Evolutionary conservation across 441 rosid genomes (phyloP), one percentile per base, ranked within the genome.

Genomic region (Raphanus hybrid): DNA sequence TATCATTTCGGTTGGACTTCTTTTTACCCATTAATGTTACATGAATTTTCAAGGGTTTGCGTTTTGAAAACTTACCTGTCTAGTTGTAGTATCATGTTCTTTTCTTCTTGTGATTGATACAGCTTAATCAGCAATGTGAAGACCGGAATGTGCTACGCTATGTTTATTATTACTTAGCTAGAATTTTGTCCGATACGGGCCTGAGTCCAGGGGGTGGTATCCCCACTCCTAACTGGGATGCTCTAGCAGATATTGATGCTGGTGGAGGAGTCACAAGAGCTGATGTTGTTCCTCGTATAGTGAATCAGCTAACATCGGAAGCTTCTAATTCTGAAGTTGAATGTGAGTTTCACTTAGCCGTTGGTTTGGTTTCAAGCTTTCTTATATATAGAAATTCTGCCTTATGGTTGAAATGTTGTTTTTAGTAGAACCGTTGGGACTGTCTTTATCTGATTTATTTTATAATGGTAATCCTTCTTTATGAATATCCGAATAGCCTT

Each of bases 181-280:
- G 99, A 82, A 96, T 94, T 78, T 84, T 96, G 79, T 87, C 99
- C 1, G 99, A 94, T 73, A 86, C 90, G 69, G 98, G 99, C 72
- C 80, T 90, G 80, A 94, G 87, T 86, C 87, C 97, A 35, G 99
- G 98, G 66, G 99, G 99, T 80, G 99, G 99, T 70, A 94, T 96
- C 60, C 99, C 99, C 41, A 96, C 99, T 69, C 99, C 99, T 64
- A 96, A 96, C 75, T 96, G 99, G 99, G 99, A 96, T 86, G 99
- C 99, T 69, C 81, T 94, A 45, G 99, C 99, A 79, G 98, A 94
- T 82, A 92, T 96, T 75, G 99, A 94, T 89, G 93, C 97, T 67
- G 89, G 84, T 85, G 99, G 99, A 70, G 98, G 99, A 75, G 98
- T 96, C 62, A 96, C 99, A 2, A 88, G 99, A 82, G 99, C 99